phyloP scores from a whole-genome alignment of 2,329 filamentous ascomycete species.

The Sclerotinia sclerotiorum region DNA sequence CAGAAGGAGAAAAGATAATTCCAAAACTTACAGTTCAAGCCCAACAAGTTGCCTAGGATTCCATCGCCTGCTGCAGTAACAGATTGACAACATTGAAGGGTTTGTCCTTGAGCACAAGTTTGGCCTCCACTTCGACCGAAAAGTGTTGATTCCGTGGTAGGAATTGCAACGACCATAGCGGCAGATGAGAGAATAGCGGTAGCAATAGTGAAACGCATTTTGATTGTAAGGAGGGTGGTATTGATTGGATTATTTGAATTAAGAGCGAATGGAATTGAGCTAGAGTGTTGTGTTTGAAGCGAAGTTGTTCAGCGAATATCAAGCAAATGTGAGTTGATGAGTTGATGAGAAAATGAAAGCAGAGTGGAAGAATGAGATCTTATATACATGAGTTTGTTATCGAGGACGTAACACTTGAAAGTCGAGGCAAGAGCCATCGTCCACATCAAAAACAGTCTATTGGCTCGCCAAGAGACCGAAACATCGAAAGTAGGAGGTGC shows the following conservation, averaged over 20 bases:
- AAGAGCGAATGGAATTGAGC: not conserved
- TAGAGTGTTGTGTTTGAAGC: not conserved
- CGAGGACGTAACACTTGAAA: not conserved
- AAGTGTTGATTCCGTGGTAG: constrained; percentile 22
- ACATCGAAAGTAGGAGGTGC: not conserved
- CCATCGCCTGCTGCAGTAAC: not conserved
- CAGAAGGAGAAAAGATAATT: not conserved
- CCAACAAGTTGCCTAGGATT: not conserved
- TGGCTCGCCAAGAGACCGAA: not conserved
- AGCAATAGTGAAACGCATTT: constrained; percentile 36
- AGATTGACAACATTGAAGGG: constrained; percentile 23
- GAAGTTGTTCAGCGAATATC: constrained; percentile 4
- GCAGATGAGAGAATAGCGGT: constrained; percentile 32
- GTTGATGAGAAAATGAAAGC: not conserved
- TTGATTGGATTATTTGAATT: constrained; percentile 3
- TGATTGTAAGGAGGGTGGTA: constrained; percentile 22
- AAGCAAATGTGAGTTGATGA: constrained; percentile 13
- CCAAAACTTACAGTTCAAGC: not conserved
- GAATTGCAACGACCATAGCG: constrained; percentile 30
- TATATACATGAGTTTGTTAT: not conserved
- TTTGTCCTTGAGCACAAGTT: constrained; percentile 18
- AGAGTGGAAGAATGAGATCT: not conserved
- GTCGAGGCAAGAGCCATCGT: not conserved
- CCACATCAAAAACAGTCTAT: not conserved
- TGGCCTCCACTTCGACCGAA: constrained; percentile 17